Base-by-base conservation (phyloP, 768 basidiomycete genomes). In the Gymnopilus junonius region DNA sequence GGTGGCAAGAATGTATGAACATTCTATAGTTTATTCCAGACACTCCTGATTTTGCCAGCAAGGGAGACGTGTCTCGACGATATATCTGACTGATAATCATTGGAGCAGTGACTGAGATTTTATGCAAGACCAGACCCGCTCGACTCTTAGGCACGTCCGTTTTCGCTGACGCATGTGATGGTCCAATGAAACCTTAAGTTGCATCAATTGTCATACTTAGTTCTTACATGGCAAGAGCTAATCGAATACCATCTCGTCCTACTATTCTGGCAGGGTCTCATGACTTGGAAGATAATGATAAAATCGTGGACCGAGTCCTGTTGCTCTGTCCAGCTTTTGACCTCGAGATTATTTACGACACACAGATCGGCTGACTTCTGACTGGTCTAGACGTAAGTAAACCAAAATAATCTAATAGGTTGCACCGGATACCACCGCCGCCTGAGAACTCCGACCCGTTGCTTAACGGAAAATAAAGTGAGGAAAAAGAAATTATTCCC, bases 381-480 rank as follows among this genome's bases (percentile, higher is more conserved):
- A 20, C 29, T 51, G 48, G 48, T 31, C 15, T 8, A 51, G 48
- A 51, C 48, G 48, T 51, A 32, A 51, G 48, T 51, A 51, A 51
- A 51, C 48, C 48, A 29, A n/a, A 51, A 51, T 51, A 51, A 31
- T 51, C 48, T 6, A 42, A 51, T 23, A 29, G 29, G 48, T 51
- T 14, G n/a, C 48, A 51, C 20, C 48, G 27, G 48, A 51, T 31
- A 51, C 29, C 29, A 29, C 21, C 45, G 23, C n/a, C 31, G 29
- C 48, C 48, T 31, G 48, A 51, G 48, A 51, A 51, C 48, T 39
- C 54, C 34, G 54, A 55, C 21, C 48, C 29, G 17, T 55, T 55
- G 14, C 35, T 35, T 25, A 35, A 21, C n/a, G 54, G 34, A 55
- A 55, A 37, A 55, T 6, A 55, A 25, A 35, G 7, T 29, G 17